phyloP scores from a whole-genome alignment of 2,329 filamentous ascomycete genomes.

The Aspergillus viridinutans region DNA sequence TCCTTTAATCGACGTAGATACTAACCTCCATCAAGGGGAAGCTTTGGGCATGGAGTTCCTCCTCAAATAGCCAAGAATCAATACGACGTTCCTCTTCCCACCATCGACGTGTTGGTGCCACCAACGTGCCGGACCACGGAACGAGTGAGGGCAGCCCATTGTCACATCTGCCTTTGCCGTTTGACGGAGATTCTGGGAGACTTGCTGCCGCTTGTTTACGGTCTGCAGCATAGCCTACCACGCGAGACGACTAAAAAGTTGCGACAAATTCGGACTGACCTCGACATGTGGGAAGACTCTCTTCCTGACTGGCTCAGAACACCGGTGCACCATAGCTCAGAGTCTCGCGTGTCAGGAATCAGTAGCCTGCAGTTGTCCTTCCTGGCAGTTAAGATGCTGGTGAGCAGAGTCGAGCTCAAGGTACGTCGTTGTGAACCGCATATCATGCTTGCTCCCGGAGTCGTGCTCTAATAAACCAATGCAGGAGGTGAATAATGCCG shows the following conservation, averaged over 20 bases:
- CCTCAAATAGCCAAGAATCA: slow-evolving; percentile 51
- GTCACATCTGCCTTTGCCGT: slow-evolving; percentile 51
- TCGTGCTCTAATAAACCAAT: neutral
- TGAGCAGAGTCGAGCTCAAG: slow-evolving; percentile 45
- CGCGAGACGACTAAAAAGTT: slow-evolving; percentile 44
- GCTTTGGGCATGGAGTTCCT: slow-evolving; percentile 54
- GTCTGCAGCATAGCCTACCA: slow-evolving; percentile 39
- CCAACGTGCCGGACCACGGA: slow-evolving; percentile 36
- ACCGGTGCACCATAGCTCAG: slow-evolving; percentile 25
- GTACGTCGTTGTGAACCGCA: slow-evolving; percentile 24
- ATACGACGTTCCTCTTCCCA: slow-evolving; percentile 54
- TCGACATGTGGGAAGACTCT: slow-evolving; percentile 45
- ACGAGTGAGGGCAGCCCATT: slow-evolving; percentile 45
- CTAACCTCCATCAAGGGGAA: slow-evolving; percentile 41
- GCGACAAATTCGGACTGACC: slow-evolving; percentile 43
- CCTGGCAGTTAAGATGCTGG: slow-evolving; percentile 45
- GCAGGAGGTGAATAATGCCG: slow-evolving; percentile 41
- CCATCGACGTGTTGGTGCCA: slow-evolving; percentile 38
- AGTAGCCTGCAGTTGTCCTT: slow-evolving; percentile 44
- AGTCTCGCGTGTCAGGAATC: slow-evolving; percentile 37
- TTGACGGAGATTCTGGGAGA: slow-evolving; percentile 47
- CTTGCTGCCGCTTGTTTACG: slow-evolving; percentile 44
- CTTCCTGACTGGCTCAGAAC: slow-evolving; percentile 42
- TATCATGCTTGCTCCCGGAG: neutral
- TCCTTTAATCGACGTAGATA: neutral